phyloP scores from a whole-genome alignment of 495 filamentous ascomycete genomes.

The Physcia stellaris region DNA sequence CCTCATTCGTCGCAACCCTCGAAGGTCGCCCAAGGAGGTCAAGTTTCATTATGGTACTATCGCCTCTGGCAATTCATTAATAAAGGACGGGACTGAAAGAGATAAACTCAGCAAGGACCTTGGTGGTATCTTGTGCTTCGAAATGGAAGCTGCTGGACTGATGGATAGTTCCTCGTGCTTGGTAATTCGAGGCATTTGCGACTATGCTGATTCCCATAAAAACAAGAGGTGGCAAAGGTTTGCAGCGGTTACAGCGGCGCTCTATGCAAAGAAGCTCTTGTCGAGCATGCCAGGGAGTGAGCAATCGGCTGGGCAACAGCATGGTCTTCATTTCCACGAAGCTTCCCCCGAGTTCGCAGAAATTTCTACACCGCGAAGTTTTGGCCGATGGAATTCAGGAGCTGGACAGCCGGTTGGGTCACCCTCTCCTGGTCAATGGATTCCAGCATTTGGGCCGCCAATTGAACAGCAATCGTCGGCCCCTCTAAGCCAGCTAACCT shows the following conservation, averaged over 20 bases:
- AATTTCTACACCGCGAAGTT: background rate
- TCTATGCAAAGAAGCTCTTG: conserved; percentile 22
- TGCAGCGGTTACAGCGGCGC: conserved; percentile 23
- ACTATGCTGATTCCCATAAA: conserved; percentile 29
- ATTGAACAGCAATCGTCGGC: no score
- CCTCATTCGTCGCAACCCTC: conserved; percentile 10
- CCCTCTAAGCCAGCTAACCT: no score
- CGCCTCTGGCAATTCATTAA: conserved; percentile 23
- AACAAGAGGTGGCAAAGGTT: conserved; percentile 24
- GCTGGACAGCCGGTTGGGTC: no score
- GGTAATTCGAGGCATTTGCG: conserved; percentile 27
- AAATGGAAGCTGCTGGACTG: conserved; percentile 35
- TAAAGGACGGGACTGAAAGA: conserved; percentile 17
- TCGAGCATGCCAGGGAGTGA: no score
- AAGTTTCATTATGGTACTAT: conserved; percentile 23
- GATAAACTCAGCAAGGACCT: conserved; percentile 11
- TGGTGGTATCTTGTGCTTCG: conserved; percentile 26
- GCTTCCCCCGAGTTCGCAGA: no score
- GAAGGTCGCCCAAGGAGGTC: conserved; percentile 11
- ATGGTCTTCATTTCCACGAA: background rate
- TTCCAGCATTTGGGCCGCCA: no score
- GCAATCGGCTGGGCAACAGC: background rate
- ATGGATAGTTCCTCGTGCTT: conserved; percentile 22
- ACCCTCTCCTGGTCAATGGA: no score
- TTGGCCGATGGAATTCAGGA: background rate